phyloP scores from a whole-genome alignment of 2,329 filamentous ascomycete genomes.

The Neofusicoccum ribis region DNA sequence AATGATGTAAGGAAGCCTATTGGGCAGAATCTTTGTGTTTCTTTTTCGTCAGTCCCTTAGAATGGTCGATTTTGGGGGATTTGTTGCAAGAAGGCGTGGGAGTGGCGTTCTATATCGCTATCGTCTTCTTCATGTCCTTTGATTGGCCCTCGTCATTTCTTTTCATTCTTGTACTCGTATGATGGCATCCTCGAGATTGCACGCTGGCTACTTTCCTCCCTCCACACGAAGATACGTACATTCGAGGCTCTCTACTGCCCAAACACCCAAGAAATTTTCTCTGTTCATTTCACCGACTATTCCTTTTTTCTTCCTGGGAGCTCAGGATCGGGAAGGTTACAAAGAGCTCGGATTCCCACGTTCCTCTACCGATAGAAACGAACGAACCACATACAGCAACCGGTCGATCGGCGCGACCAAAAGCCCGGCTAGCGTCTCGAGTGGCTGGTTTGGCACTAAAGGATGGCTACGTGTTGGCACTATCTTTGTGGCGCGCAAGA shows the following conservation, averaged over 20 bases:
- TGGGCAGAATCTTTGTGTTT: slow-evolving; percentile 3
- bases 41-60: background rate
- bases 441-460: slow-evolving; percentile 50
- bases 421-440: slow-evolving; percentile 57
- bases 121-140: background rate
- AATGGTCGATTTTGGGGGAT: background rate
- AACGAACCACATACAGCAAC: slow-evolving; percentile 56
- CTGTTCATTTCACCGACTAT: background rate
- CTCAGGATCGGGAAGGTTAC: background rate
- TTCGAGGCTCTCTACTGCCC: background rate
- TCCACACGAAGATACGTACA: slow-evolving; percentile 7
- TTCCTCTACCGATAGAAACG: slow-evolving; percentile 45
- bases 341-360: background rate
- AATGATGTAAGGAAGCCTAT: background rate
- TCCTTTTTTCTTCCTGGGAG: background rate
- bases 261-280: background rate
- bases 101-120: slow-evolving; percentile 2
- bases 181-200: slow-evolving; percentile 3
- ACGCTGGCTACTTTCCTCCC: background rate
- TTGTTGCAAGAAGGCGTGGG: slow-evolving; percentile 7
- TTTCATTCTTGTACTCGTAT: background rate
- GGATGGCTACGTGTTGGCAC: slow-evolving; percentile 35
- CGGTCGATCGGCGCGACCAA: slow-evolving; percentile 59
- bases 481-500: slow-evolving; percentile 34
- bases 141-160: background rate